phyloP scores from a whole-genome alignment of 371 early-diverging fungal species.

The Zychaea mexicana region DNA sequence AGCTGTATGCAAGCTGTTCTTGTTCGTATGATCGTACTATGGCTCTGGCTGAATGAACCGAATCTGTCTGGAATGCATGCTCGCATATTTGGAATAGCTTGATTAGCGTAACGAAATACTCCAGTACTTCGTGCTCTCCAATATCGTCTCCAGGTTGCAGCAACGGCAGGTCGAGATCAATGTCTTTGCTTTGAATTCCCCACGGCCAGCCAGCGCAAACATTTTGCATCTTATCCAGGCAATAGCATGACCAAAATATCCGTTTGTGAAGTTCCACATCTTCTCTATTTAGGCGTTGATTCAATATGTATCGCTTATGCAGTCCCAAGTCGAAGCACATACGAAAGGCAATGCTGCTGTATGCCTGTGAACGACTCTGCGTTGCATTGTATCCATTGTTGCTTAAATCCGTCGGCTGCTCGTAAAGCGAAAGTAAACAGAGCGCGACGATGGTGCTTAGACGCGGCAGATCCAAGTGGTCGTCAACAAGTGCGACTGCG shows the following conservation, averaged over 20 bases:
- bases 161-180: conserved; percentile 29
- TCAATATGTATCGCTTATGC: conserved; percentile 23
- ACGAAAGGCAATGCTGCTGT: conserved; percentile 43
- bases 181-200: conserved; percentile 22
- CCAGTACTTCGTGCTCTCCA: conserved; percentile 26
- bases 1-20: conserved; percentile 26
- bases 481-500: conserved; percentile 42
- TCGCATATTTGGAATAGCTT: conserved; percentile 33
- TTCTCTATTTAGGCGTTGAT: neutral
- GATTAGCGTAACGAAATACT: conserved; percentile 29
- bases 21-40: conserved; percentile 22
- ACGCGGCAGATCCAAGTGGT: conserved; percentile 48
- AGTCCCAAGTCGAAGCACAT: conserved; percentile 50
- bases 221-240: conserved; percentile 34
- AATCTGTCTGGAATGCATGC: conserved; percentile 19
- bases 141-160: conserved; percentile 31
- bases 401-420: conserved; percentile 15
- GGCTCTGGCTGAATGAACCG: conserved; percentile 6
- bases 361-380: conserved; percentile 36
- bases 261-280: conserved; percentile 30
- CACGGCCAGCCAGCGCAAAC: conserved; percentile 34
- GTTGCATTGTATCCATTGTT: neutral
- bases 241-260: conserved; percentile 35
- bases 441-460: conserved; percentile 42
- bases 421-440: conserved; percentile 33